Evolutionary conservation across 2,329 filamentous ascomycete species (phyloP).

Genomic region (Pseudocercospora fijiensis): DNA sequence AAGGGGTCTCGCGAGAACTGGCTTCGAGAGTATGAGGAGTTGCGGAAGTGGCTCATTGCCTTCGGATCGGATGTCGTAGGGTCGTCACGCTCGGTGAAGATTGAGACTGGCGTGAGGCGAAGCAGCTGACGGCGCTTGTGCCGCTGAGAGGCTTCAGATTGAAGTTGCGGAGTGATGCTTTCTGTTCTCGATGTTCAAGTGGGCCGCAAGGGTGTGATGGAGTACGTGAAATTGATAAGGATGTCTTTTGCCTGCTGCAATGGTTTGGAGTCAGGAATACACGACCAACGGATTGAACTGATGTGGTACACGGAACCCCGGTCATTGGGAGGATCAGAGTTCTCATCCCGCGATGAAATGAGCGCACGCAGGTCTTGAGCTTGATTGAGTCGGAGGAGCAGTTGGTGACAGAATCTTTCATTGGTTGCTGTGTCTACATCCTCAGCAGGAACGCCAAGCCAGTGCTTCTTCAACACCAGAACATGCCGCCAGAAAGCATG

Average conservation of each 20-base stretch:
- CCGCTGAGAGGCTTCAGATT: background rate
- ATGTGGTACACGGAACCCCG: background rate
- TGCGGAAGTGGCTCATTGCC: background rate
- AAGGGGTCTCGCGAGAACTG: background rate
- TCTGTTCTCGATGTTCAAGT: background rate
- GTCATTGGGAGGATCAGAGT: too few relatives aligned
- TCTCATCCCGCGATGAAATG: too few relatives aligned
- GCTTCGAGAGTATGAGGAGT: background rate
- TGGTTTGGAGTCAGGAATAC: background rate
- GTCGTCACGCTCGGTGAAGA: background rate
- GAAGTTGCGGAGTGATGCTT: background rate
- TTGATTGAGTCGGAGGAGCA: background rate
- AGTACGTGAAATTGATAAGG: too few relatives aligned
- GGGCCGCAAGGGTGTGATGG: too few relatives aligned
- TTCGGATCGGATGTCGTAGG: background rate
- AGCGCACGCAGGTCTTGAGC: too few relatives aligned
- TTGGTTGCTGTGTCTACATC: conserved; percentile 27
- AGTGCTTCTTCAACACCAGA: conserved; percentile 25
- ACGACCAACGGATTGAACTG: background rate
- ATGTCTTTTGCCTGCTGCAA: too few relatives aligned
- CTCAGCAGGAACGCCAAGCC: conserved; percentile 30
- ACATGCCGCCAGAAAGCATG: conserved; percentile 25
- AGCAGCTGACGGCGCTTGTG: background rate
- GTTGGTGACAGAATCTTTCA: conserved; percentile 24
- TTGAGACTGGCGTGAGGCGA: background rate